These are phyloP conservation scores for Amesomyces nigricolor DNA, from an alignment of 2,329 filamentous ascomycete species.

Conservation along the genomic window DNA sequence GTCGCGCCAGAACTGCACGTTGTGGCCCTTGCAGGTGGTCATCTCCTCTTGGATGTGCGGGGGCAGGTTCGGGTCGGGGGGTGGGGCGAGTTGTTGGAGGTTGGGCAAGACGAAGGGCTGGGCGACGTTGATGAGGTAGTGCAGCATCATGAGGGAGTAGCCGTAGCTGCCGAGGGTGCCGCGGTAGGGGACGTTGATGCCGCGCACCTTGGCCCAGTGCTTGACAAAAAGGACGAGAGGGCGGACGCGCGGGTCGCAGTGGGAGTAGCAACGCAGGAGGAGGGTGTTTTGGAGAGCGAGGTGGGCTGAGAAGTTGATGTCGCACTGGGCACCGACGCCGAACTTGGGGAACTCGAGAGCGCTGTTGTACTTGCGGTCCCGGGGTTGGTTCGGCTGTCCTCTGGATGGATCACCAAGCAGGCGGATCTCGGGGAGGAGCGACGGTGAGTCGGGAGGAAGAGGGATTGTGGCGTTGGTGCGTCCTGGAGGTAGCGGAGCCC, in stretches of 20 bases:
- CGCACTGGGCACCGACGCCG: conserved; percentile 77
- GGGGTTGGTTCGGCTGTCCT: conserved; percentile 45
- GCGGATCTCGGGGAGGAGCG: conserved; percentile 40
- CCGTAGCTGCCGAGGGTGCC: conserved; percentile 86
- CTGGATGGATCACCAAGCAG: conserved; percentile 45
- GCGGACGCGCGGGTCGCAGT: conserved; percentile 70
- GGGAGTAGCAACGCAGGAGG: conserved; percentile 76
- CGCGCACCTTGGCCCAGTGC: conserved; percentile 79
- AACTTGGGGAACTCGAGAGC: conserved; percentile 71
- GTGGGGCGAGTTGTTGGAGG: conserved; percentile 56
- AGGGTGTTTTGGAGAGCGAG: conserved; percentile 79
- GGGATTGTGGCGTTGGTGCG: conserved; percentile 35
- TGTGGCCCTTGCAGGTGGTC: conserved; percentile 54
- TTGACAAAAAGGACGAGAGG: conserved; percentile 82
- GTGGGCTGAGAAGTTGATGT: conserved; percentile 86
- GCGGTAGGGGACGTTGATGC: conserved; percentile 80
- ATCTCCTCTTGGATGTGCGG: conserved; percentile 36
- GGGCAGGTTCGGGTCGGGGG: conserved; percentile 37
- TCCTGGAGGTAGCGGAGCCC: conserved; percentile 30
- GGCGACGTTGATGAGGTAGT: conserved; percentile 80
- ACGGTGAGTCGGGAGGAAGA: conserved; percentile 30
- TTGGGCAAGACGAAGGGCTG: conserved; percentile 80
- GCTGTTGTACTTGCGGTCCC: conserved; percentile 47
- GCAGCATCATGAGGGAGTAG: conserved; percentile 86
- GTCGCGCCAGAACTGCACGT: conserved; percentile 73